Evolutionary conservation across 805 yeast species (phyloP), one percentile per base, ranked within the genome.

Genomic region (Grigorovia humatica): DNA sequence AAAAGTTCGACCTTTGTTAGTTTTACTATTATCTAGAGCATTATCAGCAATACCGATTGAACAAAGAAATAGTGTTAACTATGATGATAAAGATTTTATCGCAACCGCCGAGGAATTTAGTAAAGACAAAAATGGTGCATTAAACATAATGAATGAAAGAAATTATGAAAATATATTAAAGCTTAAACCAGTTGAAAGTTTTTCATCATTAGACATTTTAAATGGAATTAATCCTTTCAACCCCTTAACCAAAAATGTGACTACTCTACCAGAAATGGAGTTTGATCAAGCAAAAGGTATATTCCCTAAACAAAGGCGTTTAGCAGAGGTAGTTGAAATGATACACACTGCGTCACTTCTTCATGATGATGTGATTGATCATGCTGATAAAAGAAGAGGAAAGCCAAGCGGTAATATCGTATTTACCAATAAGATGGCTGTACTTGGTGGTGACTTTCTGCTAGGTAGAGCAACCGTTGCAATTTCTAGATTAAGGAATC

Each of bases 241-340:
- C 62, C 97, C 96, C 1, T 74, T 90, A 54, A 81, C 90, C 23
- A 79, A 81, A 61, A 93, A 95, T 9, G 85, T 88, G 76, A 84
- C 79, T 56, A 74, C 79, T 42, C 72, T 84, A 50, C 88, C 91
- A 0, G 74, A 79, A 47, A 51, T 51, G 17, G 59, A 58, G 17
- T 71, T 70, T 52, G 77, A 78, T 48, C 79, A 78, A 54, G 69
- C 74, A 15, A 72, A 79, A 52, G 96, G 96, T 1, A 88, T 93
- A 48, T 73, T 91, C 53, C 98, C 99, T 46, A 89, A 93, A 59
- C 99, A 93, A 70, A 77, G 98, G 57, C 77, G 99, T 53, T 75
- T 93, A 51, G 98, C 99, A 1, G 99, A 93, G 70, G 91, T 93
- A 61, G 96, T 91, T 9, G 99, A 93, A 70, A 87, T 93, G 96